A percentile compares a stretch with the other conserved stretches of the same genome.
These are phyloP conservation scores for Penicillium sp. DNA, from an alignment of 2,329 filamentous ascomycete genomes.

Conservation along the genomic window DNA sequence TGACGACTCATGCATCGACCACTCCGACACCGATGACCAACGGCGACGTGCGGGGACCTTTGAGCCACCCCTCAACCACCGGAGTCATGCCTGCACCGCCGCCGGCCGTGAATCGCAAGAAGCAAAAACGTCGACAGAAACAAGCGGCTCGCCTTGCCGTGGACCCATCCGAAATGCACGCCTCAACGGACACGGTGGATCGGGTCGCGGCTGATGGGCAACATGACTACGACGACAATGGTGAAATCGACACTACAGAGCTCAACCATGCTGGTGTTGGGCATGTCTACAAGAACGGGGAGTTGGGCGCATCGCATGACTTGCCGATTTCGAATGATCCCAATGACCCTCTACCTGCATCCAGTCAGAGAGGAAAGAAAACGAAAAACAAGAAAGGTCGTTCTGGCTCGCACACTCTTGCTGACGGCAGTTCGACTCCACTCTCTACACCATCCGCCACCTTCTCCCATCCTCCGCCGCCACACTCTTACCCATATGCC, in stretches of 20 bases:
- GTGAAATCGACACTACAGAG: conserved; percentile 35
- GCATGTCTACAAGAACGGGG: conserved; percentile 54
- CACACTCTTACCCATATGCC: conserved; percentile 44
- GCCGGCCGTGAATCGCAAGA: conserved; percentile 74
- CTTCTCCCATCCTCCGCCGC: conserved; percentile 42
- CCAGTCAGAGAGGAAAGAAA: conserved; percentile 40
- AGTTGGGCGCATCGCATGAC: conserved; percentile 36
- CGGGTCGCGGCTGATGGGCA: conserved; percentile 28
- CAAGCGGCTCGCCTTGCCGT: conserved; percentile 68
- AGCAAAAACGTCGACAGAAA: conserved; percentile 89
- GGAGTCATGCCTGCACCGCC: conserved; percentile 12
- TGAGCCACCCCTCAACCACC: conserved; percentile 14
- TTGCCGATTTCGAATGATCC: conserved; percentile 18
- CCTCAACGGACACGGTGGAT: conserved; percentile 26
- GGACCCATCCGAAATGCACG: conserved; percentile 43
- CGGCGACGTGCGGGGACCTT: conserved; percentile 29
- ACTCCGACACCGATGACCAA: conserved; percentile 30
- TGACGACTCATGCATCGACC: conserved; percentile 29
- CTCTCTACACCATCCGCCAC: conserved; percentile 46
- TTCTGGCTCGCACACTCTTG: conserved; percentile 34
- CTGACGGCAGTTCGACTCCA: conserved; percentile 41
- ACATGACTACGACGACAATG: conserved; percentile 32
- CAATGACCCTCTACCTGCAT: conserved; percentile 23
- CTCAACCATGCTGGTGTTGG: conserved; percentile 50
- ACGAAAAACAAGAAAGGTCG: conserved; percentile 42